Evolutionary conservation across 805 yeast species (phyloP).

Genomic region (Barnettozyma vustinii): DNA sequence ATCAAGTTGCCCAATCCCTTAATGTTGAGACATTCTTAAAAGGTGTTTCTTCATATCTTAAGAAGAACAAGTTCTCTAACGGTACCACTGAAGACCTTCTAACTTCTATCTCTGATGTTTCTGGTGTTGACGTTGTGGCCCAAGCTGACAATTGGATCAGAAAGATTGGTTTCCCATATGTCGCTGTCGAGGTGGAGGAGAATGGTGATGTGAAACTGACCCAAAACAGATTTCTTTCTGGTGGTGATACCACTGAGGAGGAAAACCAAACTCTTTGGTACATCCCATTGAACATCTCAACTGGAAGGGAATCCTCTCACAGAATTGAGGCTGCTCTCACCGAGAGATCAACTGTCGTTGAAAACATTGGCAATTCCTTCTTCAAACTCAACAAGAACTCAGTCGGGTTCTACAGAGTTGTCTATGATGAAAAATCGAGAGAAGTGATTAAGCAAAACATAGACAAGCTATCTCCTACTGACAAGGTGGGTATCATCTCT

Average conservation of each 20-base stretch:
- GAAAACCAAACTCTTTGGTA: constrained; percentile 67
- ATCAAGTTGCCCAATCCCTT: constrained; percentile 70
- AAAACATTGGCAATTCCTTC: constrained; percentile 41
- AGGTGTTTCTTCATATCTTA: constrained; percentile 74
- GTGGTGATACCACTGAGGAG: constrained; percentile 68
- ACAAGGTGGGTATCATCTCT: constrained; percentile 69
- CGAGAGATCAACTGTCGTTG: constrained; percentile 37
- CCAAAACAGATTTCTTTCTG: constrained; percentile 67
- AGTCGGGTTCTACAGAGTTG: constrained; percentile 71
- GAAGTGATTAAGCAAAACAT: constrained; percentile 52
- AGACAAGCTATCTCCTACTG: constrained; percentile 57
- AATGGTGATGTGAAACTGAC: constrained; percentile 46
- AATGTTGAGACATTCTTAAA: constrained; percentile 70
- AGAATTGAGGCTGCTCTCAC: constrained; percentile 55
- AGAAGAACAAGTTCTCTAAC: constrained; percentile 70
- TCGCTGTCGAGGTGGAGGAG: constrained; percentile 50
- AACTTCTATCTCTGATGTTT: constrained; percentile 59
- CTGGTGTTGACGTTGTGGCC: constrained; percentile 63
- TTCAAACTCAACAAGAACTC: constrained; percentile 68
- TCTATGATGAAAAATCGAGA: constrained; percentile 61
- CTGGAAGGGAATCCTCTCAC: constrained; percentile 42
- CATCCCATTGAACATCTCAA: constrained; percentile 41
- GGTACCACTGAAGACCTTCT: constrained; percentile 72
- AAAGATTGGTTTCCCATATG: constrained; percentile 72
- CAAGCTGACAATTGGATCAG: constrained; percentile 78